Evolutionary conservation across 2,329 filamentous ascomycete genomes (phyloP).

Genomic region (Dothideomycetidae sp.): DNA sequence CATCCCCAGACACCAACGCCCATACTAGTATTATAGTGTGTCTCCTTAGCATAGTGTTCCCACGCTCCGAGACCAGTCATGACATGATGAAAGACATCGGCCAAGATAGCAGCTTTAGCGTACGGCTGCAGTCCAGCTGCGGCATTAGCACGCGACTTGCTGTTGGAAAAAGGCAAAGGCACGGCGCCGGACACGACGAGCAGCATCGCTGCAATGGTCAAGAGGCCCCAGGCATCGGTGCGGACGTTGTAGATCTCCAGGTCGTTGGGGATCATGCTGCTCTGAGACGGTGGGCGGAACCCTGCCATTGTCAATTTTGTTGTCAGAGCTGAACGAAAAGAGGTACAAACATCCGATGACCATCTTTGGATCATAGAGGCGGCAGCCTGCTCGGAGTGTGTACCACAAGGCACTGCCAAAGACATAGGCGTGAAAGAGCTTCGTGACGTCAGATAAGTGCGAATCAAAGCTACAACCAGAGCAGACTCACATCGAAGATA

Average conservation of each 20-base stretch:
- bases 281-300: conserved; percentile 21
- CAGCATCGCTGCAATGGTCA: conserved; percentile 20
- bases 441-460: conserved; percentile 10
- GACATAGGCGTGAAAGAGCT: conserved; percentile 20
- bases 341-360: conserved; percentile 19
- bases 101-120: conserved; percentile 19
- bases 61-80: conserved; percentile 22
- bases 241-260: conserved; percentile 26
- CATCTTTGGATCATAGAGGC: conserved; percentile 21
- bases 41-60: conserved; percentile 19
- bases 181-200: conserved; percentile 21
- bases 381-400: conserved; percentile 19
- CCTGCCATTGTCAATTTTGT: conserved; percentile 4
- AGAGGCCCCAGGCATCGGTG: conserved; percentile 23
- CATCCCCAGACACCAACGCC: conserved; percentile 23
- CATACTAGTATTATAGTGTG: conserved; percentile 23
- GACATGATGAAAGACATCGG: conserved; percentile 24
- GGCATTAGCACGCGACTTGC: conserved; percentile 12
- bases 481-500: conserved; percentile 12
- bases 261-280: conserved; percentile 18
- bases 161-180: conserved; percentile 16
- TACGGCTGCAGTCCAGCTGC: conserved; percentile 15
- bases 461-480: background rate
- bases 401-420: conserved; percentile 25
- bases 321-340: background rate